Evolutionary conservation across 129 eudicot genomes (phyloP), one percentile per base, ranked within the genome.

Genomic region (Arctium minus): DNA sequence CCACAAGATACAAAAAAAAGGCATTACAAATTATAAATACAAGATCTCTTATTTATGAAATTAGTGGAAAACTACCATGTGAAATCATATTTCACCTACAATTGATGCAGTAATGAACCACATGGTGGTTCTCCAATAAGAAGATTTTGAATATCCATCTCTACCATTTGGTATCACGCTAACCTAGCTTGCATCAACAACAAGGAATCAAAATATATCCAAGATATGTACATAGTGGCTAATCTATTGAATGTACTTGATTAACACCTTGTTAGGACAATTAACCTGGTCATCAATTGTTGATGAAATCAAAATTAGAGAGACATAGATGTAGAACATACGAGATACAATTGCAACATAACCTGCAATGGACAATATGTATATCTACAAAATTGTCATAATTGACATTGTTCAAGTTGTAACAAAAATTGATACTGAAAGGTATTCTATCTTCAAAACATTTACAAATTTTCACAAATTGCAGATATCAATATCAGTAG

Each of bases 21-120:
- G 39, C 18, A 18, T 73, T 80, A 33, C 27, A 15, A 50, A 3
- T 81, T 37, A 29, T 53, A 31, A 37, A 22, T 50, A 3, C 4
- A 69, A 18, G 8, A 30, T 30, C 42, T 48, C 0, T 22, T 8
- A 18, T 15, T 69, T 31, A 48, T n/a, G 31, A 12, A 35, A 65
- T 69, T 11, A 50, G 39, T 13, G 32, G 10, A 50, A 72, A 56
- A 72, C 38, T 6, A 80, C 8, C 33, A 32, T 11, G 50, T 75
- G 56, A 60, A 53, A 76, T 35, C 36, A 35, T 33, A 67, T 30
- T 73, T 86, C 85, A 80, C 98, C 97, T 94, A 97, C 88, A 94
- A 86, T 74, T 91, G 94, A 88, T 88, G 84, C 72, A 94, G 87
- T 70, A 94, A 79, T 53, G 96, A 82, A 68, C 97, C 93, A 67